Conservation (phyloP, 768 basidiomycete species). For the Lentinula sp. region DNA sequence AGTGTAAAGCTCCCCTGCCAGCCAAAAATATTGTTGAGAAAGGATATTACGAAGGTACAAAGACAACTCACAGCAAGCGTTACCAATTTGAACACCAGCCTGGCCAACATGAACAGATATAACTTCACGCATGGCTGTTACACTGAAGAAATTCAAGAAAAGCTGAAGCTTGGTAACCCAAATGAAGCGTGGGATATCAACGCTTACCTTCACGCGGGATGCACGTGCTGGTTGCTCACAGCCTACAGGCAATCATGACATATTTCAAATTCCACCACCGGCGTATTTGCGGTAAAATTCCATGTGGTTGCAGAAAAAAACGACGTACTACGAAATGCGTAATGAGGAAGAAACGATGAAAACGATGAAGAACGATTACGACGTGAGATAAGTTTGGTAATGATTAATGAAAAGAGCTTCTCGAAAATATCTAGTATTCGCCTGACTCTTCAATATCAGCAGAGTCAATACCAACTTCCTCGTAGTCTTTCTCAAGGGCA, state of each 20-base stretch:
- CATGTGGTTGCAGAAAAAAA: neutral
- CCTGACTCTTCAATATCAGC: constrained; percentile 65
- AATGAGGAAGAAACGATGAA: neutral
- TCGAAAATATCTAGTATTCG: constrained; percentile 39
- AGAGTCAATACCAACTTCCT: constrained; percentile 81
- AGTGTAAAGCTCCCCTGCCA: constrained; percentile 92
- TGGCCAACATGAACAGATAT: constrained; percentile 97
- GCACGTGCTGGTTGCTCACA: neutral
- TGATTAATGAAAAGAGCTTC: neutral
- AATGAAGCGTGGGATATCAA: neutral
- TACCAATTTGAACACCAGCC: constrained; percentile 92
- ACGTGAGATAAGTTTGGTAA: neutral
- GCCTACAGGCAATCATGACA: neutral
- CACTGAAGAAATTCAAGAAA: neutral
- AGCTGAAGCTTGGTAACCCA: neutral
- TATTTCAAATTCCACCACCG: neutral
- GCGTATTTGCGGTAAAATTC: neutral
- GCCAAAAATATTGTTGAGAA: constrained; percentile 12
- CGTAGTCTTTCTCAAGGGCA: constrained; percentile 93
- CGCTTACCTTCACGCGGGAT: neutral
- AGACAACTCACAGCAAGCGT: constrained; percentile 82
- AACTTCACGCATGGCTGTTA: constrained; percentile 71
- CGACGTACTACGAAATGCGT: neutral
- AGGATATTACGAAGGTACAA: constrained; percentile 7
- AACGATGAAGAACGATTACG: constrained; percentile 3